Evolutionary conservation across 1,284 basidiomycete genomes (phyloP).

Genomic region (Malassezia furfur): DNA sequence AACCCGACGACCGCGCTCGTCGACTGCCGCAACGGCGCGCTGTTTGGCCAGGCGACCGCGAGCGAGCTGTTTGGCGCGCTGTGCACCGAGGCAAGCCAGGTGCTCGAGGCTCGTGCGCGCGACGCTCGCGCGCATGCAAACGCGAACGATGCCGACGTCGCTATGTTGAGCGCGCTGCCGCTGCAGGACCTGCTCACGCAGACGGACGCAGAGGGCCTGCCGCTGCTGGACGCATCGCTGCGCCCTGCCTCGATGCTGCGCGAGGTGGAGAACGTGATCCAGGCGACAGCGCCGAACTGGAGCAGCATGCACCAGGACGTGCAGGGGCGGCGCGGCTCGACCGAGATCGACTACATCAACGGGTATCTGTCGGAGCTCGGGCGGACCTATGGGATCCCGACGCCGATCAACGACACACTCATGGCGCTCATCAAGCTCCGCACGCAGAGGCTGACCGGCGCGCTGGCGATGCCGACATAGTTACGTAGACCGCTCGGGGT

Average conservation of each 20-base stretch:
- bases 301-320: constrained; percentile 39
- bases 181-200: constrained; percentile 18
- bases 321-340: constrained; percentile 22
- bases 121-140: constrained; percentile 18
- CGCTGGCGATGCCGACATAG: constrained; percentile 6
- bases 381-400: constrained; percentile 56
- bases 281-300: constrained; percentile 32
- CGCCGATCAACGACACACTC: constrained; percentile 60
- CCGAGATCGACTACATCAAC: constrained; percentile 62
- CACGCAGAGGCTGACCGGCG: constrained; percentile 27
- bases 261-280: constrained; percentile 29
- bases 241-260: constrained; percentile 28
- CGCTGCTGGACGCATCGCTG: constrained; percentile 29
- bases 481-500: constrained; percentile 18
- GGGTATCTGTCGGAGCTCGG: constrained; percentile 71
- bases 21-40: constrained; percentile 68
- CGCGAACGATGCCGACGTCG: constrained; percentile 4
- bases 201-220: constrained; percentile 20
- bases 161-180: constrained; percentile 10
- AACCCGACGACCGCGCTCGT: constrained; percentile 79
- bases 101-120: constrained; percentile 32
- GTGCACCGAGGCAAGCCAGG: constrained; percentile 32
- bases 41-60: constrained; percentile 41
- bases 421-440: constrained; percentile 58
- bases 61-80: constrained; percentile 30